These are phyloP conservation scores for Diaporthe nobilis DNA, from an alignment of 2,329 filamentous ascomycete genomes.

Conservation along the genomic window DNA sequence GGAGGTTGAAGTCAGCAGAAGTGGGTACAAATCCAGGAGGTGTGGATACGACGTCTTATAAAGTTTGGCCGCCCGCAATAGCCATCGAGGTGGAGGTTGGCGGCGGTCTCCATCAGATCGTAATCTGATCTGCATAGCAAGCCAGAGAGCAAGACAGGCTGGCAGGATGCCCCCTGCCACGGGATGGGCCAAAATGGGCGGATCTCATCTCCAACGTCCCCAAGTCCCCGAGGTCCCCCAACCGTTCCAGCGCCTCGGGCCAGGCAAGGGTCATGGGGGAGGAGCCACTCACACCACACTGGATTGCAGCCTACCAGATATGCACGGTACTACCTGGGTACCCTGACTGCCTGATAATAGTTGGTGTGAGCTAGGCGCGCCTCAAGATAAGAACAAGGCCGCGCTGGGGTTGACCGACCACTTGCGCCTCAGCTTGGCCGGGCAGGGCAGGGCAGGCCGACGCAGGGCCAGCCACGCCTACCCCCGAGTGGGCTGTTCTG, in stretches of 20 bases:
- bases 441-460: neutral
- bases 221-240: slow-evolving; percentile 1
- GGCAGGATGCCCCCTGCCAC: slow-evolving; percentile 16
- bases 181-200: neutral
- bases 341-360: neutral
- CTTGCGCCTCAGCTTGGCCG: slow-evolving; percentile 25
- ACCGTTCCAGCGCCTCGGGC: slow-evolving; percentile 19
- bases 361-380: neutral
- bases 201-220: slow-evolving; percentile 4
- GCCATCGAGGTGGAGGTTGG: neutral
- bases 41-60: slow-evolving; percentile 6
- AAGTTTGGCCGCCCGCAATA: neutral
- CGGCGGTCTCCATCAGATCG: neutral
- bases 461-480: slow-evolving; percentile 6
- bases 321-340: neutral
- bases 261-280: neutral
- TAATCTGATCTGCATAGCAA: slow-evolving; percentile 21
- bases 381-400: slow-evolving; percentile 21
- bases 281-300: slow-evolving; percentile 16
- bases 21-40: neutral
- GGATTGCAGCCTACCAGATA: neutral
- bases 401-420: slow-evolving; percentile 19
- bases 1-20: neutral
- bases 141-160: neutral
- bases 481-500: slow-evolving; percentile 18